Base-by-base conservation (phyloP, 306 rosid species). In the Dalbergia cultrata region DNA sequence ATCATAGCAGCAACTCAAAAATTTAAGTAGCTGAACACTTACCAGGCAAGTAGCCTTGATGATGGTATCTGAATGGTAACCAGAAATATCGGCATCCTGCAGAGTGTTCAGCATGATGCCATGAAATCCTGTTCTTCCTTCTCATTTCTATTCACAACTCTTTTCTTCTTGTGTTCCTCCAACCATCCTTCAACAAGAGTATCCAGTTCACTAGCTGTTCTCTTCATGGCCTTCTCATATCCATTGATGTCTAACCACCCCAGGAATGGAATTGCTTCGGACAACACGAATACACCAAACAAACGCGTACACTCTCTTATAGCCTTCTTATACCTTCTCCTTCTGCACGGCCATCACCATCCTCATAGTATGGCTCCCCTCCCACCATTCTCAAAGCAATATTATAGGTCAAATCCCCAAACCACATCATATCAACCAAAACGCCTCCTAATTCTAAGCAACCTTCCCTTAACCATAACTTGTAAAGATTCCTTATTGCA, bases 381-480 rank as follows among this genome's bases (percentile, higher is more conserved):
- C 79, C 87, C 56, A 90, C 88, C 79, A 87, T 79, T 71, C 80
- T 87, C 72, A 85, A 26, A 73, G 54, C 35, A 44, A 90, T 66
- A 70, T 76, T 87, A 9, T 11, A 76, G 0, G 80, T 83, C 79
- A 87, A 81, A 53, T 87, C 86, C 7, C 85, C 85, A 76, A 89
- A 87, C 89, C 88, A 87, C 77, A 83, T 89, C 89, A 84, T 86
- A 41, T 87, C 89, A 39, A 85, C 88, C 80, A 83, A 78, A 85
- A 76, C 63, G 22, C 89, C 84, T 60, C 7, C 78, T 63, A 26
- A 26, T 26, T 75, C 13, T 14, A 57, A 77, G 71, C 80, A 69
- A 54, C 81, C 86, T 73, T 82, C 47, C 4, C 60, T 62, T 45
- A 13, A 34, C 80, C 87, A 81, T 9, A 79, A 79, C 58, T 75